Conservation (phyloP, 305 asterid species). For the Fraxinus baroniana region DNA sequence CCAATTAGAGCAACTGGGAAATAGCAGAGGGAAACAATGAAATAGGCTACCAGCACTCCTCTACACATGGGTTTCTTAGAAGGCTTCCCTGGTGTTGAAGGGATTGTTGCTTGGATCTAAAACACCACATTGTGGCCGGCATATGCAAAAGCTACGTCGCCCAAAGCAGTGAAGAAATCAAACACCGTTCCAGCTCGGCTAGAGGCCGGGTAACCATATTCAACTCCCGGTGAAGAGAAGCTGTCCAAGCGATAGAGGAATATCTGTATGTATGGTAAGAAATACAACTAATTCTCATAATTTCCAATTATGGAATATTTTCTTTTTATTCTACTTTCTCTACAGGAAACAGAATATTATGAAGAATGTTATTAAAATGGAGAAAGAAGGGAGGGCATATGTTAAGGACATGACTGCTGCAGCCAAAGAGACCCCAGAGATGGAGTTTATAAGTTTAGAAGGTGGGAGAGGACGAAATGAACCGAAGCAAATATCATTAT, state of each 20-base stretch:
- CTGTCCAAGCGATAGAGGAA: conserved; percentile 61
- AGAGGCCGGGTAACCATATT: conserved; percentile 42
- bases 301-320: not conserved
- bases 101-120: not conserved
- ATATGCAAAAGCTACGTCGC: not conserved
- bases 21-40: not conserved
- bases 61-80: not conserved
- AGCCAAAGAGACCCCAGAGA: conserved; percentile 44
- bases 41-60: not conserved
- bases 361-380: not conserved
- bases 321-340: not conserved
- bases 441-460: conserved; percentile 53
- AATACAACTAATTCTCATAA: not conserved
- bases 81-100: not conserved
- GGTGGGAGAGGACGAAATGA: conserved; percentile 51
- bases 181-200: not conserved
- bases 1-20: conserved; percentile 24
- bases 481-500: conserved; percentile 50
- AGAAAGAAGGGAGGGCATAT: conserved; percentile 20
- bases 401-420: conserved; percentile 58
- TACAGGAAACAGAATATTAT: not conserved
- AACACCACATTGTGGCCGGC: not conserved
- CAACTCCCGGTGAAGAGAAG: conserved; percentile 40
- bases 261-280: conserved; percentile 35
- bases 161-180: not conserved